A percentile compares a stretch with the other conserved stretches of the same genome.
Evolutionary conservation across 2,329 filamentous ascomycete species (phyloP).

Genomic region (Microdochium trichocladiopsis): DNA sequence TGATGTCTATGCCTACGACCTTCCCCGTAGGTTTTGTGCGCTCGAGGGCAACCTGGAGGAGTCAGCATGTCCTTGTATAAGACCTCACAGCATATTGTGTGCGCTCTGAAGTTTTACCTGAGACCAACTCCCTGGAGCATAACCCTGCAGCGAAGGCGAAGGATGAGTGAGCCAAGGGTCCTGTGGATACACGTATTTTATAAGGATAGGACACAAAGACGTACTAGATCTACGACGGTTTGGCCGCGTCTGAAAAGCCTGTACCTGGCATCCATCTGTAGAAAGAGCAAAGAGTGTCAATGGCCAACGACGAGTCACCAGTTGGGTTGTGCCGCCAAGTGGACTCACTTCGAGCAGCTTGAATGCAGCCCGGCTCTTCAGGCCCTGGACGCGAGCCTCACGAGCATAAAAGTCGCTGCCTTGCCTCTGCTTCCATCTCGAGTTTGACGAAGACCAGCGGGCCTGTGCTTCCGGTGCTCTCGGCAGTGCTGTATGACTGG

Average conservation of each 20-base stretch:
- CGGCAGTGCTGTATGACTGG: background rate
- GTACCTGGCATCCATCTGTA: slow-evolving; percentile 74
- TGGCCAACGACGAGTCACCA: too few species aligned
- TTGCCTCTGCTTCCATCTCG: slow-evolving; percentile 77
- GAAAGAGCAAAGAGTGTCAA: slow-evolving; percentile 2
- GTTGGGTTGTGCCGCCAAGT: background rate
- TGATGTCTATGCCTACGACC: slow-evolving; percentile 87
- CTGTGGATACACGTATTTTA: background rate
- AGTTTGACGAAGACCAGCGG: slow-evolving; percentile 52
- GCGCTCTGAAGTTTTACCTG: too few species aligned
- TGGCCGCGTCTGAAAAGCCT: slow-evolving; percentile 71
- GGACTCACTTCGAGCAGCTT: slow-evolving; percentile 73
- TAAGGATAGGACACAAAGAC: slow-evolving; percentile 12
- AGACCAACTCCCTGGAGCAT: slow-evolving; percentile 68
- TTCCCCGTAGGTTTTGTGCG: slow-evolving; percentile 69
- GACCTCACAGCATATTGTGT: background rate
- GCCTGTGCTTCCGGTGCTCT: background rate
- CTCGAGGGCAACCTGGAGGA: slow-evolving; percentile 66
- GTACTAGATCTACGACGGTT: slow-evolving; percentile 83
- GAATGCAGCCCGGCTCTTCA: slow-evolving; percentile 89
- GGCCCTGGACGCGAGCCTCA: slow-evolving; percentile 67
- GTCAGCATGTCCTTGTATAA: background rate
- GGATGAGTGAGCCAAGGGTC: too few species aligned
- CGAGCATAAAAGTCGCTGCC: slow-evolving; percentile 63
- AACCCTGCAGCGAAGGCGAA: slow-evolving; percentile 63